Base-by-base conservation (phyloP, 2,329 filamentous ascomycete species). In the Tolypocladium tundrense region DNA sequence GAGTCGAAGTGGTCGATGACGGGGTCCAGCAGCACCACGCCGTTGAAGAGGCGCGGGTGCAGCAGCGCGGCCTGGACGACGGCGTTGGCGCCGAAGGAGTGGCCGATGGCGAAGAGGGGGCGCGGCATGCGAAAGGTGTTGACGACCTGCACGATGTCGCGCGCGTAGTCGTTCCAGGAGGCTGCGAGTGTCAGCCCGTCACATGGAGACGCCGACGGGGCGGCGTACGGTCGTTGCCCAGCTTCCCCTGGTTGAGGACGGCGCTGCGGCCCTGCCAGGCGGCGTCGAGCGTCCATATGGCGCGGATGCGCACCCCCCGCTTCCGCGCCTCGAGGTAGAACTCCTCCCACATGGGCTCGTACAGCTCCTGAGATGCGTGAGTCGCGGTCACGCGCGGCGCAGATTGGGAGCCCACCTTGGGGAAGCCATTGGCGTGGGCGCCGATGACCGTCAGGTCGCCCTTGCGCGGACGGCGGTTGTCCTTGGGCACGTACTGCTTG, bases 251-350 rank as follows among this genome's bases (percentile, higher is more conserved):
- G 70, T 97, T 97, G 48, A 95, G 68, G 13, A 89, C 76, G 43
- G 88, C 85, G 68, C 89, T 95, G 66, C 84, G 78, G 41, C 92
- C 92, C 75, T 97, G 90, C 69, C 91, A 87, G 37, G 90, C 86
- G n/a, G 88, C 84, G 73, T 97, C 93, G 61, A 90, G 86, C 65
- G 96, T 94, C 88, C 90, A 96, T 64, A 97, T 92, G 61, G 83
- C 79, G 58, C 90, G 83, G 65, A 97, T 90, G 2, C 80, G 79
- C 65, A 95, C 83, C 21, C 84, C 85, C 58, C 79, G 75, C 16
- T 72, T 69, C 62, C 81, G 79, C 7, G 86, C 76, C 21, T 78
- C 75, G 21, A 78, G 73, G 64, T 88, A 77, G 1, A 97, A 76
- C 55, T 96, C 90, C 59, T 93, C 90, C 88, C 91, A 97, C 0